Percentiles rank a stretch among this genome's conserved stretches.
These are phyloP conservation scores for Thelonectria rubi DNA, from an alignment of 2,329 filamentous ascomycete species.

Conservation along the genomic window DNA sequence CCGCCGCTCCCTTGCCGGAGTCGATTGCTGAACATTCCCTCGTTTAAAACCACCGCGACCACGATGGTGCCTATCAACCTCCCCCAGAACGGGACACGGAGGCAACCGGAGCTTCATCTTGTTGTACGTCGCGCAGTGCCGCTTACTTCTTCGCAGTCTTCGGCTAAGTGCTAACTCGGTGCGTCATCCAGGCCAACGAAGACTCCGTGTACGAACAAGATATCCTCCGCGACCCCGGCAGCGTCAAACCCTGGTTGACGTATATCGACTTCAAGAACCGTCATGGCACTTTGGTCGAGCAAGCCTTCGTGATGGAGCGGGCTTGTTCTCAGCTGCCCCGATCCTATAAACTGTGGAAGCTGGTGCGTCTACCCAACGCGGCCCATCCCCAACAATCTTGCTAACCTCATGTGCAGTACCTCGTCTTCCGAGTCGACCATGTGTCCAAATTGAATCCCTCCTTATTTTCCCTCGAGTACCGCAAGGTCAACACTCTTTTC, in stretches of 20 bases:
- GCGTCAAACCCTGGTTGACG: slow-evolving; percentile 91
- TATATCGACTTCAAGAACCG: slow-evolving; percentile 92
- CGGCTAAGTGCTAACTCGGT: slow-evolving; percentile 41
- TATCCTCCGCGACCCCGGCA: slow-evolving; percentile 83
- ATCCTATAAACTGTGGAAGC: slow-evolving; percentile 98
- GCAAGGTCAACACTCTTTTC: slow-evolving; percentile 94
- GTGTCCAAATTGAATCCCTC: slow-evolving; percentile 84
- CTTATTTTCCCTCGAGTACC: slow-evolving; percentile 80
- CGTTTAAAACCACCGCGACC: slow-evolving; percentile 3
- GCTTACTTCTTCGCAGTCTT: not conserved
- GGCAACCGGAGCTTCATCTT: slow-evolving; percentile 58
- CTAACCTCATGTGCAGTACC: slow-evolving; percentile 66
- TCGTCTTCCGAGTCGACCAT: slow-evolving; percentile 84
- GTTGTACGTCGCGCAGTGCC: slow-evolving; percentile 51
- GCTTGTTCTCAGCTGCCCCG: slow-evolving; percentile 89
- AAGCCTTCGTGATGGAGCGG: slow-evolving; percentile 87
- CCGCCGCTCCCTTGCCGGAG: slow-evolving; percentile 25
- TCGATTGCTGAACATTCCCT: slow-evolving; percentile 11
- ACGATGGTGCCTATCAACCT: slow-evolving; percentile 38
- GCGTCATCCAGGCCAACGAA: slow-evolving; percentile 71
- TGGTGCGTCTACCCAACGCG: slow-evolving; percentile 62
- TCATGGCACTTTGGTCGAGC: slow-evolving; percentile 85
- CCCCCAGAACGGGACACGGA: slow-evolving; percentile 50
- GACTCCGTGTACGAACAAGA: slow-evolving; percentile 98
- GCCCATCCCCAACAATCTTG: not conserved